These are phyloP conservation scores for Trichophaea hybrida DNA, from an alignment of 2,329 filamentous ascomycete genomes.

Conservation along the genomic window DNA sequence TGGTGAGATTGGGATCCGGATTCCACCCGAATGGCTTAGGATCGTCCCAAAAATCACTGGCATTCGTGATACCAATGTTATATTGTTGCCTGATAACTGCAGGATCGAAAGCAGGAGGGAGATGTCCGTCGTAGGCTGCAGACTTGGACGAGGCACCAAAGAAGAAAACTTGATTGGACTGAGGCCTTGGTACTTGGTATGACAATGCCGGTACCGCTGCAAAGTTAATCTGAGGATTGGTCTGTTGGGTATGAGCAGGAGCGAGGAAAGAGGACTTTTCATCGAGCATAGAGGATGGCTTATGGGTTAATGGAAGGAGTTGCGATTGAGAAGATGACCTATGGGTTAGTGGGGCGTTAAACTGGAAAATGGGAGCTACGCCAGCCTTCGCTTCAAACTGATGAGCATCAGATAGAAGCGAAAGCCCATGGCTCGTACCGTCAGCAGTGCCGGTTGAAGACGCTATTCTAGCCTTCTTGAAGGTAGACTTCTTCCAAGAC, in stretches of 20 bases:
- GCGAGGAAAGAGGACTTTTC: neutral
- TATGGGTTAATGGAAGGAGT: too few species aligned
- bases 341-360: neutral
- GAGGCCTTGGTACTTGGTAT: neutral
- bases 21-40: neutral
- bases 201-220: neutral
- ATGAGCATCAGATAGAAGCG: neutral
- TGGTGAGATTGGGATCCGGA: neutral
- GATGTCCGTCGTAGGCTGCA: neutral
- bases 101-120: conserved; percentile 1
- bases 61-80: neutral
- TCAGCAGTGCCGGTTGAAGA: neutral
- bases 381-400: neutral
- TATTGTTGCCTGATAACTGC: neutral
- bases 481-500: neutral
- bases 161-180: neutral
- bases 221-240: neutral
- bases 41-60: neutral
- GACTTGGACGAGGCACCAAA: neutral
- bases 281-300: too few species aligned
- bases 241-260: neutral
- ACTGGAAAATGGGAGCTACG: neutral
- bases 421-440: neutral
- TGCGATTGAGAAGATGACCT: neutral
- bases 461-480: neutral